phyloP scores from a whole-genome alignment of 768 basidiomycete species.

The Auriscalpium microsporum region DNA sequence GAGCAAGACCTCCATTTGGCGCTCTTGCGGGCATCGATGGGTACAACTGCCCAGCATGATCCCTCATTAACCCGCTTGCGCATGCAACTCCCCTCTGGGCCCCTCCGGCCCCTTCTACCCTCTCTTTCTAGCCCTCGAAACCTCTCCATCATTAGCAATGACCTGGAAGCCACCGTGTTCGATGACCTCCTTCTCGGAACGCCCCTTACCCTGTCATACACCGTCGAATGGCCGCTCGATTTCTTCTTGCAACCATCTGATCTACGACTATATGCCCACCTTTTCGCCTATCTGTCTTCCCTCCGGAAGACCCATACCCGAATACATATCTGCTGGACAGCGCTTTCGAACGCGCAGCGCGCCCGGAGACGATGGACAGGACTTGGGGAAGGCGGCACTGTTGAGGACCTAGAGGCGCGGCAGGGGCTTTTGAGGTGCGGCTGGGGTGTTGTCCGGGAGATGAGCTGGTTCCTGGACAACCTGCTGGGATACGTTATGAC shows the following conservation, averaged over 20 bases:
- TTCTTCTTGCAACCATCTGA: slow-evolving; percentile 77
- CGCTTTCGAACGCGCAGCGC: slow-evolving; percentile 78
- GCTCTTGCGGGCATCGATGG: slow-evolving; percentile 78
- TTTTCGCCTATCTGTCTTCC: slow-evolving; percentile 80
- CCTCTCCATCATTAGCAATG: slow-evolving; percentile 29
- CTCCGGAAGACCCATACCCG: slow-evolving; percentile 77
- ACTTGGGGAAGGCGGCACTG: slow-evolving; percentile 76
- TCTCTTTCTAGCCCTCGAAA: slow-evolving; percentile 39
- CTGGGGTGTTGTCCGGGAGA: slow-evolving; percentile 82
- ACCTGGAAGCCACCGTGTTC: slow-evolving; percentile 43
- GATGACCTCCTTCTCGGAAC: slow-evolving; percentile 76
- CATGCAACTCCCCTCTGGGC: slow-evolving; percentile 74
- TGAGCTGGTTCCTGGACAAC: slow-evolving; percentile 88
- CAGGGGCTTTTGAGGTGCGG: slow-evolving; percentile 62
- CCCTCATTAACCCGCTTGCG: slow-evolving; percentile 63
- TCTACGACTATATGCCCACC: slow-evolving; percentile 59
- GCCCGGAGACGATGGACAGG: slow-evolving; percentile 82
- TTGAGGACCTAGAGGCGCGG: slow-evolving; percentile 57
- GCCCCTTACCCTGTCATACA: slow-evolving; percentile 59
- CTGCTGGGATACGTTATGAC: slow-evolving; percentile 81
- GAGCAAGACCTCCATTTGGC: slow-evolving; percentile 88
- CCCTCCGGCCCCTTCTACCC: slow-evolving; percentile 73
- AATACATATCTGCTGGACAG: slow-evolving; percentile 76
- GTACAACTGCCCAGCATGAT: slow-evolving; percentile 84
- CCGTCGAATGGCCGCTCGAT: slow-evolving; percentile 80